Conservation (phyloP, 1,284 basidiomycete species). For the Pulveroboletus sp. region DNA sequence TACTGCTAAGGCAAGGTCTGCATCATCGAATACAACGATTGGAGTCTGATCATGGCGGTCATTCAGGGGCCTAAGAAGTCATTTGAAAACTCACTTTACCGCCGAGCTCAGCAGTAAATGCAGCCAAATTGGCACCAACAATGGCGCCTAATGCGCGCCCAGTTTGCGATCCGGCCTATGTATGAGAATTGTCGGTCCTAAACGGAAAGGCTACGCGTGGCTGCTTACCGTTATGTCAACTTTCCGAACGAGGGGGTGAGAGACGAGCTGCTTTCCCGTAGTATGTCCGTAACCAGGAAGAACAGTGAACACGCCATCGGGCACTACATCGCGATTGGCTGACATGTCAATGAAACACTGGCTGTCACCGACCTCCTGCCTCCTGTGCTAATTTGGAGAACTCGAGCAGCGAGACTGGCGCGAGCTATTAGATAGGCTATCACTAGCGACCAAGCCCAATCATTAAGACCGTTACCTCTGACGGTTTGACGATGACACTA, state of each 20-base stretch:
- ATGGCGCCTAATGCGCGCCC: slow-evolving; percentile 67
- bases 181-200: slow-evolving; percentile 3
- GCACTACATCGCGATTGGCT: slow-evolving; percentile 44
- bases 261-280: slow-evolving; percentile 62
- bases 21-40: slow-evolving; percentile 73
- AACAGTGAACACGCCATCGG: slow-evolving; percentile 68
- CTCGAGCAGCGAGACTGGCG: slow-evolving; percentile 75
- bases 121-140: slow-evolving; percentile 67
- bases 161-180: slow-evolving; percentile 71
- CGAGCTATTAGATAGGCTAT: slow-evolving; percentile 43
- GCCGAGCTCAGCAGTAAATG: slow-evolving; percentile 77
- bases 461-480: slow-evolving; percentile 45
- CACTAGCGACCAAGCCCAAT: not conserved
- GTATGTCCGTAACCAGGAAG: slow-evolving; percentile 65
- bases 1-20: slow-evolving; percentile 63
- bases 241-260: slow-evolving; percentile 65
- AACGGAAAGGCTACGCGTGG: not conserved
- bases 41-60: slow-evolving; percentile 52
- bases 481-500: slow-evolving; percentile 78
- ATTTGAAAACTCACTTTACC: slow-evolving; percentile 54
- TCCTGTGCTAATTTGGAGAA: slow-evolving; percentile 61
- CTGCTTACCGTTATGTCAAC: slow-evolving; percentile 74
- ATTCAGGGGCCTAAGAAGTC: not conserved
- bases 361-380: slow-evolving; percentile 54
- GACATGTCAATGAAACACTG: not conserved